Evolutionary conservation across 1,139 yeast species (phyloP).

Genomic region (Candida albicans): DNA sequence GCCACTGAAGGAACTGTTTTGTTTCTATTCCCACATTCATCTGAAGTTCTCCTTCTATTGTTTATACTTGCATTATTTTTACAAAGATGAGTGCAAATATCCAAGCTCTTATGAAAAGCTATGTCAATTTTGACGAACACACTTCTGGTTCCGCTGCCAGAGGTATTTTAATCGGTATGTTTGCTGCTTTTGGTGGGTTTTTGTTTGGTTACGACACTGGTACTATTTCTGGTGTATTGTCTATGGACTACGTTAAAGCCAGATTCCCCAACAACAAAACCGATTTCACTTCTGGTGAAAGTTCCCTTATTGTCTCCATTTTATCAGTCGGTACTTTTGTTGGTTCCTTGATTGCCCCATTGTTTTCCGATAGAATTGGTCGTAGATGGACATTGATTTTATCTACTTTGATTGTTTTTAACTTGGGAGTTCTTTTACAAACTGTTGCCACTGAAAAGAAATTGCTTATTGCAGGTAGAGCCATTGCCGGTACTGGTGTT

Average conservation of each 20-base stretch:
- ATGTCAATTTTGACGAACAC: conserved; percentile 41
- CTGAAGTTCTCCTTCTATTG: not conserved
- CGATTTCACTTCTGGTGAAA: conserved; percentile 51
- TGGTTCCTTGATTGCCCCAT: conserved; percentile 61
- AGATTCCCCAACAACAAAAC: conserved; percentile 39
- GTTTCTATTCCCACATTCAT: no score
- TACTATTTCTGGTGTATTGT: conserved; percentile 75
- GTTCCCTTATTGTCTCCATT: conserved; percentile 64
- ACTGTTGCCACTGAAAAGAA: conserved; percentile 49
- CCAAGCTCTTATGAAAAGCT: conserved; percentile 27
- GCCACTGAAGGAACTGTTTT: no score
- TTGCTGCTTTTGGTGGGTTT: conserved; percentile 65
- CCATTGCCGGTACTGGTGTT: conserved; percentile 64
- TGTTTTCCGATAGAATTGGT: conserved; percentile 57
- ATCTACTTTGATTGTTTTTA: conserved; percentile 52
- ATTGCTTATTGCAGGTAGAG: conserved; percentile 52
- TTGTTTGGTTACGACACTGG: conserved; percentile 80
- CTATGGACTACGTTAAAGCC: conserved; percentile 60
- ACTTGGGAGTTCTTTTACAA: conserved; percentile 62
- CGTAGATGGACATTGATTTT: conserved; percentile 58
- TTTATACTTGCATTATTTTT: not conserved
- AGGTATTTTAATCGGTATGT: conserved; percentile 47
- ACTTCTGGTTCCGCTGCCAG: conserved; percentile 50
- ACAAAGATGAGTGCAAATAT: conserved; percentile 37
- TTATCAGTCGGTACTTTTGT: conserved; percentile 73